Evolutionary conservation across 257 asterid species (phyloP).

Genomic region (Buddleja alternifolia): DNA sequence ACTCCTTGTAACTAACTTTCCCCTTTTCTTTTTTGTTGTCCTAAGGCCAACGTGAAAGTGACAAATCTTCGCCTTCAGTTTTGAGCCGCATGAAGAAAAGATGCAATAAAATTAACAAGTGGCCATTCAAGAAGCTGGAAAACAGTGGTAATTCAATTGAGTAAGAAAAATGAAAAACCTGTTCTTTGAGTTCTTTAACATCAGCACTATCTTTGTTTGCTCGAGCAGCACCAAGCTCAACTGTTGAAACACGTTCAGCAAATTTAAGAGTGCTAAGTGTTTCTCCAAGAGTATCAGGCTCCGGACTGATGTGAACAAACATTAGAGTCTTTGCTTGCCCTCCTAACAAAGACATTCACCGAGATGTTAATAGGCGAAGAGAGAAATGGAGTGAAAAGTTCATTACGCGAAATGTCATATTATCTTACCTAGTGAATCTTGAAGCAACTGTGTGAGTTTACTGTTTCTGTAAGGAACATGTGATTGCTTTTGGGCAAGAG

Average conservation of each 20-base stretch:
- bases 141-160: neutral
- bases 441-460: constrained; percentile 69
- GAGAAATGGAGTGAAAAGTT: neutral
- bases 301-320: constrained; percentile 73
- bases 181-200: constrained; percentile 58
- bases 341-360: constrained; percentile 32
- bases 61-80: neutral
- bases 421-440: constrained; percentile 54
- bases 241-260: constrained; percentile 62
- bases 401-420: neutral
- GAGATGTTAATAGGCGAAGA: neutral
- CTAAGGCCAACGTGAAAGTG: too few species aligned
- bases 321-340: constrained; percentile 77
- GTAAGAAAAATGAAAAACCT: constrained; percentile 30
- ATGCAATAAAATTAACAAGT: neutral
- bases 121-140: neutral
- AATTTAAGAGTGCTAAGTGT: constrained; percentile 63
- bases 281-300: constrained; percentile 55
- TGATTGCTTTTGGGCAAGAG: constrained; percentile 54
- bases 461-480: constrained; percentile 66
- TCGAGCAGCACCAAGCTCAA: constrained; percentile 63
- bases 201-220: constrained; percentile 46
- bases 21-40: too few species aligned
- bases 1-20: too few species aligned
- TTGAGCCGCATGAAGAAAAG: neutral